Evolutionary conservation across 192 early-diverging fungal species (phyloP).

Genomic region (Entomortierella lignicola): DNA sequence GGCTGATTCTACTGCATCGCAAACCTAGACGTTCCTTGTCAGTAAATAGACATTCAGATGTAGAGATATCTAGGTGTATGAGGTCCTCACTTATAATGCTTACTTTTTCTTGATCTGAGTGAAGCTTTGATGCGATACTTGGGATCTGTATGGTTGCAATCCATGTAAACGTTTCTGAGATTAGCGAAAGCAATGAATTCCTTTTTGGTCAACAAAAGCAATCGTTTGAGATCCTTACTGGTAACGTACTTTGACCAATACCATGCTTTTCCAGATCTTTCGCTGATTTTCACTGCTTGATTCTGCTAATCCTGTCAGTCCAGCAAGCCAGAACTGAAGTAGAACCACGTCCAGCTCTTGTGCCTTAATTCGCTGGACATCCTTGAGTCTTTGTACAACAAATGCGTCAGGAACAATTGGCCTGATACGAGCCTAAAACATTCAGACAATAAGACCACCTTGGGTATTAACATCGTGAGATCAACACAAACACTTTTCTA

Average conservation of each 20-base stretch:
- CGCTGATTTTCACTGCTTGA: conserved; percentile 24
- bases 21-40: conserved; percentile 9
- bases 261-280: conserved; percentile 42
- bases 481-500: not conserved
- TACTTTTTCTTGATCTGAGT: conserved; percentile 11
- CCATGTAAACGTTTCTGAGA: not conserved
- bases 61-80: too few relatives aligned
- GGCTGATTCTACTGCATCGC: conserved; percentile 15
- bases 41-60: not conserved
- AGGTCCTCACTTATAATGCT: not conserved
- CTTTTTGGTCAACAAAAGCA: too few relatives aligned
- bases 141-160: conserved; percentile 13
- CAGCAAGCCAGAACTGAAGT: conserved; percentile 49
- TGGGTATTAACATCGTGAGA: not conserved
- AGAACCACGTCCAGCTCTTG: conserved; percentile 38
- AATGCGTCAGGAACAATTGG: conserved; percentile 27
- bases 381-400: conserved; percentile 40
- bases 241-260: conserved; percentile 34
- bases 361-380: conserved; percentile 33
- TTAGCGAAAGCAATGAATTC: not conserved
- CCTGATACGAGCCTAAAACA: conserved; percentile 32
- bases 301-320: conserved; percentile 43
- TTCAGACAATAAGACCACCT: not conserved
- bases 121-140: conserved; percentile 15
- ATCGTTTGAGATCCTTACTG: not conserved